Conservation (phyloP, 306 rosid genomes). For the Fragaria nilgerrensis region DNA sequence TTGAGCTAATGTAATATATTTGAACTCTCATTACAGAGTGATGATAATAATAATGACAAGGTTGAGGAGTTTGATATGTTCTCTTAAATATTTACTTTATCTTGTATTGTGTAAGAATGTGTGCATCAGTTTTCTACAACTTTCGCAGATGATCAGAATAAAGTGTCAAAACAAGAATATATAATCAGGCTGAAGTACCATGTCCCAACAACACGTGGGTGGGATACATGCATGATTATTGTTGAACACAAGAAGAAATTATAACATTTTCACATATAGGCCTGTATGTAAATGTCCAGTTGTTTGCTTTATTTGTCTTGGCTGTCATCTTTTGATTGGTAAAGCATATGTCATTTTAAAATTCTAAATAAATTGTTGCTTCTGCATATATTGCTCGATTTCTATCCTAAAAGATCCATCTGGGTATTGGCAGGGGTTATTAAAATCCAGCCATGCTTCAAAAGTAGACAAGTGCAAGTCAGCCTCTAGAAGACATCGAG, state of each 20-base stretch:
- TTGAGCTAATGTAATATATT: neutral
- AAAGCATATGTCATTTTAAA: constrained; percentile 17
- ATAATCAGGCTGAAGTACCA: neutral
- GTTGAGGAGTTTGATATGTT: neutral
- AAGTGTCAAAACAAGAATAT: neutral
- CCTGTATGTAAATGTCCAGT: neutral
- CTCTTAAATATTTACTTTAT: neutral
- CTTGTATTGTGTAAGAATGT: neutral
- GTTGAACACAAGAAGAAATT: neutral
- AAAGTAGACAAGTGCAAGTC: constrained; percentile 52
- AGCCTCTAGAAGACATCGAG: constrained; percentile 56
- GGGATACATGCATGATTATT: neutral
- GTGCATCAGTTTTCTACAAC: neutral
- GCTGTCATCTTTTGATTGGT: neutral
- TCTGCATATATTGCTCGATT: neutral
- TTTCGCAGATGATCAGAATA: neutral
- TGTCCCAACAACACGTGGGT: constrained; percentile 2
- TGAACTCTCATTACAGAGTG: neutral
- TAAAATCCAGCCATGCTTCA: constrained; percentile 58
- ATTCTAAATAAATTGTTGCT: neutral
- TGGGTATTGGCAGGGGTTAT: constrained; percentile 55
- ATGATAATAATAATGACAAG: neutral
- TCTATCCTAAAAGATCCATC: constrained; percentile 24
- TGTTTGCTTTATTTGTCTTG: neutral
- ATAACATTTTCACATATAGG: neutral